Base-by-base conservation (phyloP, 192 early-diverging fungal genomes). In the Phlyctochytrium planicorne region DNA sequence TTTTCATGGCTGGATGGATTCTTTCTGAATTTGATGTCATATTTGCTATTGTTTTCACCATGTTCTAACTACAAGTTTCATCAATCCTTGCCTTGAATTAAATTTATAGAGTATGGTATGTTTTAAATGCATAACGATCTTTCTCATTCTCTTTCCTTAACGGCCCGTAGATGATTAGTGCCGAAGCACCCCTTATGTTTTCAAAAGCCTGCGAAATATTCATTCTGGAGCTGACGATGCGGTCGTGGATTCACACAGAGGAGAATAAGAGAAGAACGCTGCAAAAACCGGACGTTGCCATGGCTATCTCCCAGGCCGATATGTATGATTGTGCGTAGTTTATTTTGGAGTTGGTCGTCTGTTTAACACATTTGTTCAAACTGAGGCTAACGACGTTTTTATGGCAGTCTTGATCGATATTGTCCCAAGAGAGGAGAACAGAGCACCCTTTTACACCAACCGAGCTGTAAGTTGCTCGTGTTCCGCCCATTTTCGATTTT, bases 121-220 rank as follows among this genome's bases (percentile, higher is more conserved):
- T n/a, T n/a, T n/a, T n/a, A n/a, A n/a, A n/a, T n/a, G n/a, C n/a
- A n/a, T n/a, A n/a, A n/a, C n/a, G n/a, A n/a, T n/a, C n/a, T n/a
- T n/a, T n/a, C n/a, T n/a, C n/a, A n/a, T n/a, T n/a, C n/a, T n/a
- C n/a, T n/a, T n/a, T n/a, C n/a, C n/a, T n/a, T n/a, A n/a, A n/a
- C n/a, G n/a, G n/a, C n/a, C n/a, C n/a, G 35, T 64, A 86, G 75
- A 90, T 87, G 88, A 89, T 89, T 35, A 82, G 82, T 55, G 87
- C 83, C 4, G 88, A 98, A 76, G 94, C 91, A 52, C 94, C 94
- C 3, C 89, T 96, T 63, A 74, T 98, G 40, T 98, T 98, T 80
- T 90, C 93, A 17, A 95, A 95, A 82, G 95, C 93, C 2, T 98
- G 96, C 76, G 94, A 98, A 71, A 90, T 98, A n/a, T 95, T 98